Evolutionary conservation across 129 eudicot species (phyloP).

Genomic region (Artemisia argyi): DNA sequence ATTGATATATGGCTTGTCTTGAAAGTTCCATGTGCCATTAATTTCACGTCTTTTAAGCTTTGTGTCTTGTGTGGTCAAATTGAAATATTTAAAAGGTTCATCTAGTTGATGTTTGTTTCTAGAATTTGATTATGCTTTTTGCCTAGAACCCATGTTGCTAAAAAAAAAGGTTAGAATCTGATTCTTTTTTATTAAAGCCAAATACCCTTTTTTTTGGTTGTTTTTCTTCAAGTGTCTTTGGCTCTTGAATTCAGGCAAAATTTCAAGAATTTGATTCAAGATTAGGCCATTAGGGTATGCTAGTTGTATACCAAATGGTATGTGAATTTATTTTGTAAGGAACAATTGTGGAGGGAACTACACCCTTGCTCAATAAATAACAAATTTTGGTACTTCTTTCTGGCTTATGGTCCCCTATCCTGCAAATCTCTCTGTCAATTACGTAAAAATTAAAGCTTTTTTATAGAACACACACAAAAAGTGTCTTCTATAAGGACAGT

Average conservation of each 20-base stretch:
- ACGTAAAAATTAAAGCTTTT: conserved; percentile 27
- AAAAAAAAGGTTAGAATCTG: conserved; percentile 31
- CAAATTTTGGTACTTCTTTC: conserved; percentile 54
- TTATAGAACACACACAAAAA: conserved; percentile 33
- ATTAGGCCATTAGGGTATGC: too few species aligned
- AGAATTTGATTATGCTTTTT: conserved; percentile 30
- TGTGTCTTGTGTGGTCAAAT: conserved; percentile 22
- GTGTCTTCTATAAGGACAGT: conserved; percentile 54
- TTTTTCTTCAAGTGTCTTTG: not conserved
- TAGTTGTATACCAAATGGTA: conserved; percentile 19
- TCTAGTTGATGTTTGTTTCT: conserved; percentile 32
- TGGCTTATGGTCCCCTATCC: conserved; percentile 72
- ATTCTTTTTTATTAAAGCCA: conserved; percentile 37
- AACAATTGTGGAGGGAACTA: conserved; percentile 29
- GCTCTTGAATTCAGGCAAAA: conserved; percentile 25
- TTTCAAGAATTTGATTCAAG: conserved; percentile 20
- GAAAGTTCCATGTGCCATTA: conserved; percentile 39
- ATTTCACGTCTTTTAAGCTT: conserved; percentile 17
- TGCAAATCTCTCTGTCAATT: conserved; percentile 54
- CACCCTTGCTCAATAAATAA: conserved; percentile 35
- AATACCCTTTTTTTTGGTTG: conserved; percentile 24
- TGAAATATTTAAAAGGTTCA: conserved; percentile 28
- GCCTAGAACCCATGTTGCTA: conserved; percentile 33
- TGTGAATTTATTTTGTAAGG: conserved; percentile 15
- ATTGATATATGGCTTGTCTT: not conserved